Evolutionary conservation across 495 filamentous ascomycete species (phyloP).

Genomic region (Aspergillus conjunctus): DNA sequence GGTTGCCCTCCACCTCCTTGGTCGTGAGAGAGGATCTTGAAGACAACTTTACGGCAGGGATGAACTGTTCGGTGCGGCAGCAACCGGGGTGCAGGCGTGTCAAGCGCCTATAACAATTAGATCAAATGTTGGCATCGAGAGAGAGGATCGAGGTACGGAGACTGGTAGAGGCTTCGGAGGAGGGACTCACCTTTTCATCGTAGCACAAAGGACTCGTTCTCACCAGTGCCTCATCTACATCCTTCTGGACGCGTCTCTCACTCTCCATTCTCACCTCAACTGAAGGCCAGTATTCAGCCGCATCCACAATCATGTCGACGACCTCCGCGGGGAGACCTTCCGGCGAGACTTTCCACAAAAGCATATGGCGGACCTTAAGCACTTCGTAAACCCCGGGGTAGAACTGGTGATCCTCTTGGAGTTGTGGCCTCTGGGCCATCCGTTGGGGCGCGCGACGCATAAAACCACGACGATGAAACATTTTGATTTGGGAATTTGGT

Average conservation of each 20-base stretch:
- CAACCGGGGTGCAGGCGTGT: slow-evolving; percentile 22
- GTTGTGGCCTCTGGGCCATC: neutral
- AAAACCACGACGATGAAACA: neutral
- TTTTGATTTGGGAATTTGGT: neutral
- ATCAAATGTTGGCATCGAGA: neutral
- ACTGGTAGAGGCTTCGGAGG: slow-evolving; percentile 4
- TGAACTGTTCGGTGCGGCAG: slow-evolving; percentile 42
- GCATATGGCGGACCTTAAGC: slow-evolving; percentile 36
- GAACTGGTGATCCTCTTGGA: slow-evolving; percentile 16
- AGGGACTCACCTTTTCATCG: slow-evolving; percentile 29
- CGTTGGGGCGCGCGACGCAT: neutral
- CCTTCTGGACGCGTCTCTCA: slow-evolving; percentile 31
- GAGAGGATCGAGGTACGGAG: neutral
- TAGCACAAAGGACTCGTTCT: slow-evolving; percentile 47
- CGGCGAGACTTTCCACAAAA: slow-evolving; percentile 41
- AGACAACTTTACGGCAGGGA: slow-evolving; percentile 60
- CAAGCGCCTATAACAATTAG: slow-evolving; percentile 20
- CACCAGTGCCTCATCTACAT: slow-evolving; percentile 43
- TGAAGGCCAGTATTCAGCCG: slow-evolving; percentile 71
- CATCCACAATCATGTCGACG: slow-evolving; percentile 66
- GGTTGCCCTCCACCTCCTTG: slow-evolving; percentile 51
- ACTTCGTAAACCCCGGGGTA: slow-evolving; percentile 40
- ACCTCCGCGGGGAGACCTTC: slow-evolving; percentile 61
- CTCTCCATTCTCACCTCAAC: slow-evolving; percentile 35
- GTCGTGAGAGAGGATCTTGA: slow-evolving; percentile 64